Conservation (phyloP, 202 grass and related monocot species). For the Bolboschoenoplectus hybrid region DNA sequence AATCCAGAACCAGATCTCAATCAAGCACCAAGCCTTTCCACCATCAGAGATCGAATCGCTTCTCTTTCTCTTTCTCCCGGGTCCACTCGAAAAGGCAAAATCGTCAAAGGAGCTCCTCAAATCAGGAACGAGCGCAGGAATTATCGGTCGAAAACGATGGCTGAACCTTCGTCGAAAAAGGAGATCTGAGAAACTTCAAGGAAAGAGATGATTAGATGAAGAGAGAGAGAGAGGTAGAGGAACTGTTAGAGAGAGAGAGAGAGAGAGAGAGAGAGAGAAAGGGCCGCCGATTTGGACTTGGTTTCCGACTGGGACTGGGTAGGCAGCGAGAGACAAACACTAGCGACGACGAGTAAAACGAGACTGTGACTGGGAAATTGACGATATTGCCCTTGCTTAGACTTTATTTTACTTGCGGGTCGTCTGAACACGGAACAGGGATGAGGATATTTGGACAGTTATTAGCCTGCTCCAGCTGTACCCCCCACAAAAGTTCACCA, state of each 20-base stretch:
- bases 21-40: conserved; percentile 18
- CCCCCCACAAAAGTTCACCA: too few species aligned
- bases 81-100: conserved; percentile 22
- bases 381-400: too few species aligned
- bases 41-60: conserved; percentile 3
- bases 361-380: too few species aligned
- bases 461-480: too few species aligned
- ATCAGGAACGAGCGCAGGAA: not conserved
- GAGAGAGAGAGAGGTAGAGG: not conserved
- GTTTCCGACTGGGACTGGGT: not conserved
- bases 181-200: conserved; percentile 37
- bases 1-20: conserved; percentile 16
- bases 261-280: not conserved
- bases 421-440: too few species aligned
- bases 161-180: conserved; percentile 30
- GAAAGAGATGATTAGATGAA: conserved; percentile 1
- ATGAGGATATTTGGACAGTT: too few species aligned
- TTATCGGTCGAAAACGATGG: not conserved
- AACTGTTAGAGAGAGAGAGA: not conserved
- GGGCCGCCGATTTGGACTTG: conserved; percentile 30
- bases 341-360: too few species aligned
- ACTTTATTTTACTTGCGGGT: too few species aligned
- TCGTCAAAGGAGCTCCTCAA: not conserved
- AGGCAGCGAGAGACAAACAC: too few species aligned
- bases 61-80: not conserved